These are phyloP conservation scores for Microsporum ferrugineum DNA, from an alignment of 2,329 filamentous ascomycete genomes.

Conservation along the genomic window DNA sequence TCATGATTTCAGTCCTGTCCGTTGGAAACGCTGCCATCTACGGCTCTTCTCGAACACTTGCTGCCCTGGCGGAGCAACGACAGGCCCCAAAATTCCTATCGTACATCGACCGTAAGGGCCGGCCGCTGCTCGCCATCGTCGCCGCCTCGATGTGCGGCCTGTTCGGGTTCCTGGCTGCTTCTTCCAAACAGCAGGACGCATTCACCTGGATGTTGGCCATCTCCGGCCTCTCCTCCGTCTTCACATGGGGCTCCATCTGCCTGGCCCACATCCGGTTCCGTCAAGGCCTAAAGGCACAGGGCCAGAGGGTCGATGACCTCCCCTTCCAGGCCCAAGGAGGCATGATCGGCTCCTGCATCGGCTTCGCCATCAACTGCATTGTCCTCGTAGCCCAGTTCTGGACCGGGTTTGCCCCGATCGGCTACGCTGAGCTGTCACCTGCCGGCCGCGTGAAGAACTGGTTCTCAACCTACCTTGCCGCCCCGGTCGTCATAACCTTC, in stretches of 20 bases:
- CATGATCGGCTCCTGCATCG: slow-evolving; percentile 49
- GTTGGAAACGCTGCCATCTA: slow-evolving; percentile 90
- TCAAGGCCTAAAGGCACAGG: slow-evolving; percentile 58
- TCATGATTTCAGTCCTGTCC: slow-evolving; percentile 78
- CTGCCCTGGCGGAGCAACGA: slow-evolving; percentile 75
- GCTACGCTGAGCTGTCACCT: slow-evolving; percentile 10
- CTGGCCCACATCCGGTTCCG: slow-evolving; percentile 90
- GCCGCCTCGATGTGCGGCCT: slow-evolving; percentile 58
- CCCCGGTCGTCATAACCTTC: slow-evolving; percentile 30
- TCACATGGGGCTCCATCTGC: slow-evolving; percentile 75
- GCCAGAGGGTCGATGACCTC: slow-evolving; percentile 61
- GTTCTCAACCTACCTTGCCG: slow-evolving; percentile 23
- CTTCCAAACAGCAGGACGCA: slow-evolving; percentile 47
- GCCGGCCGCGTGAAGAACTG: slow-evolving; percentile 15
- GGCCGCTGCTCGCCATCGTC: slow-evolving; percentile 62
- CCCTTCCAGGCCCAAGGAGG: slow-evolving; percentile 53
- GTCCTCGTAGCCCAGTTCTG: slow-evolving; percentile 40
- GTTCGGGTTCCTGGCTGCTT: slow-evolving; percentile 64
- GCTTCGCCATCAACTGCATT: slow-evolving; percentile 44
- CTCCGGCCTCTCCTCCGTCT: slow-evolving; percentile 60
- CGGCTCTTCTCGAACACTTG: slow-evolving; percentile 78
- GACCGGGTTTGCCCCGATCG: slow-evolving; percentile 16
- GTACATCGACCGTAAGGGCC: slow-evolving; percentile 73
- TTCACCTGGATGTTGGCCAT: slow-evolving; percentile 73
- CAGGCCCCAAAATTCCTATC: slow-evolving; percentile 67